phyloP scores from a whole-genome alignment of 768 basidiomycete species.

The Pulveroboletus sp. region DNA sequence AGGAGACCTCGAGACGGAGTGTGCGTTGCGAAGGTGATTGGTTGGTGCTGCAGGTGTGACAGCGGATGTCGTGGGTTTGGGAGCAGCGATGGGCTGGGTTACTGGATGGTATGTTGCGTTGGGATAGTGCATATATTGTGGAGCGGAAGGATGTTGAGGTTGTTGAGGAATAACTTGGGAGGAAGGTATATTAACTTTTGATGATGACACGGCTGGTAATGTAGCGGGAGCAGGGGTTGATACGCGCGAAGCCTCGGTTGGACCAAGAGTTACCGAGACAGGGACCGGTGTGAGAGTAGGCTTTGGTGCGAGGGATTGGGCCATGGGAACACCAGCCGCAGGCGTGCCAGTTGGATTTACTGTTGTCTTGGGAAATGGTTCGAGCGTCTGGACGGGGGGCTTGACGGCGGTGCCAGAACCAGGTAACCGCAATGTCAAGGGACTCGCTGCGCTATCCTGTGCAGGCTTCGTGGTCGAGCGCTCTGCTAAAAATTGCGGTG shows the following conservation, averaged over 20 bases:
- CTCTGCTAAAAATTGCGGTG: slow-evolving; percentile 13
- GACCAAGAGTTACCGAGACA: slow-evolving; percentile 20
- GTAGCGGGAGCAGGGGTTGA: slow-evolving; percentile 16
- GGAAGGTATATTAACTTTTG: slow-evolving; percentile 21
- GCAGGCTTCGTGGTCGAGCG: slow-evolving; percentile 9
- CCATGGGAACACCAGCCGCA: slow-evolving; percentile 12
- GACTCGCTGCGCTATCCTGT: slow-evolving; percentile 14
- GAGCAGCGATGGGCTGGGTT: slow-evolving; percentile 20
- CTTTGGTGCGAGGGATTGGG: slow-evolving; percentile 22
- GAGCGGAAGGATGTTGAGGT: slow-evolving; percentile 32
- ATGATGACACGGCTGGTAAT: slow-evolving; percentile 6
- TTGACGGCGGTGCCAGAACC: slow-evolving; percentile 18
- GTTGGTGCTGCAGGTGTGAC: slow-evolving; percentile 3
- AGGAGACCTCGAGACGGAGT: slow-evolving; percentile 31
- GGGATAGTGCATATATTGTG: slow-evolving; percentile 47
- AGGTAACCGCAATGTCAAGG: slow-evolving; percentile 24
- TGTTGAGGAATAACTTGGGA: slow-evolving; percentile 33
- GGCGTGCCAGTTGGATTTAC: slow-evolving; percentile 7
- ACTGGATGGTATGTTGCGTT: slow-evolving; percentile 45
- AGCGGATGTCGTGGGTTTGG: slow-evolving; percentile 16
- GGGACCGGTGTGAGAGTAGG: slow-evolving; percentile 18
- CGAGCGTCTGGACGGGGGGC: slow-evolving; percentile 18
- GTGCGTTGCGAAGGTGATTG: slow-evolving; percentile 20
- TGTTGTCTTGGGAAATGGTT: slow-evolving; percentile 19
- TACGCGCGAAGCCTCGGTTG: slow-evolving; percentile 18